These are phyloP conservation scores for Microstegium vimineum DNA, from an alignment of 176 grass and related monocot genomes.

Conservation along the genomic window DNA sequence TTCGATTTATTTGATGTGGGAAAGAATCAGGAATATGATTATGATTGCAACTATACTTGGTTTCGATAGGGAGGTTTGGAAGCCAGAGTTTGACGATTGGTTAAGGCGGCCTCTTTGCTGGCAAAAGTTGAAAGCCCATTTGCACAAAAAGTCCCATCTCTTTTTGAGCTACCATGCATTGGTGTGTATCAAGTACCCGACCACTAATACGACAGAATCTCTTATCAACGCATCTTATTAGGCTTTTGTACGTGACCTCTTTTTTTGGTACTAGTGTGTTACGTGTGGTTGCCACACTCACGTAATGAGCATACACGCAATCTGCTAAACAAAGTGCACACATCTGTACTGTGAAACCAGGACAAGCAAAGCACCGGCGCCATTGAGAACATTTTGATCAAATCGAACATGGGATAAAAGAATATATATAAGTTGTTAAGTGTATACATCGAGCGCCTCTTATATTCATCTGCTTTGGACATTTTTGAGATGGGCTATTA, in stretches of 20 bases:
- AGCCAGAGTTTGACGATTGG: conserved; percentile 4
- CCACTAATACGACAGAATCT: conserved; percentile 19
- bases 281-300: neutral
- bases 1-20: neutral
- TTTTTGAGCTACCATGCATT: neutral
- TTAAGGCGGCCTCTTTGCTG: neutral
- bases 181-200: conserved; percentile 12
- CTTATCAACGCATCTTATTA: conserved; percentile 1
- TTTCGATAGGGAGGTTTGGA: neutral
- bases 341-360: neutral
- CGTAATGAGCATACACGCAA: neutral
- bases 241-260: neutral
- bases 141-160: conserved; percentile 8
- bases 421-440: neutral
- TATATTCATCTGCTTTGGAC: neutral
- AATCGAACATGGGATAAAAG: neutral
- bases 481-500: neutral
- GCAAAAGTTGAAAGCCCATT: conserved; percentile 24
- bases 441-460: neutral
- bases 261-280: neutral
- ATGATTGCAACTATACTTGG: neutral
- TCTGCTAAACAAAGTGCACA: neutral
- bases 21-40: conserved; percentile 7
- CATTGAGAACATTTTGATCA: neutral
- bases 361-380: neutral